Percentiles rank a stretch among this genome's conserved stretches.
Conservation (phyloP, 1,284 basidiomycete species). For the Xanthoconium separans region DNA sequence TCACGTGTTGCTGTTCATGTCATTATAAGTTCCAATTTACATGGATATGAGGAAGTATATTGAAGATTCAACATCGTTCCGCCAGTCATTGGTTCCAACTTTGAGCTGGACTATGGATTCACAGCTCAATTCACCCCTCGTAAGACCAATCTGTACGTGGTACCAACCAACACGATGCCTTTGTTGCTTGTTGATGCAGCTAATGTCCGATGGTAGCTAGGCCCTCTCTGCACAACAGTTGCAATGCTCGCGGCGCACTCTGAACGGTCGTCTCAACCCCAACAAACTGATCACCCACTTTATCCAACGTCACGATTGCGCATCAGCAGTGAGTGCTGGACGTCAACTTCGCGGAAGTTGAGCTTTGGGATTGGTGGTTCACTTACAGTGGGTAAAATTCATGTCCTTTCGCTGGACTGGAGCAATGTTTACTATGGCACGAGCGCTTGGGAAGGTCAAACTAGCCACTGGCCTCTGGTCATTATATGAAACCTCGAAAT, state of each 20-base stretch:
- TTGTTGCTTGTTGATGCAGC: background rate
- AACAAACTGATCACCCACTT: background rate
- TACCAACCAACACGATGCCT: background rate
- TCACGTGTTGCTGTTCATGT: conserved; percentile 17
- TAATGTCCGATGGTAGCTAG: background rate
- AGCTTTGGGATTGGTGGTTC: too few species aligned
- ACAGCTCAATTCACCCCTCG: background rate
- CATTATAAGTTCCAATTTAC: conserved; percentile 17
- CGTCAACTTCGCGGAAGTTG: too few species aligned
- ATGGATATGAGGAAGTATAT: conserved; percentile 3
- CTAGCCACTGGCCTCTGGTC: background rate
- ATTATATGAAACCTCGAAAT: background rate
- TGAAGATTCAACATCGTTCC: background rate
- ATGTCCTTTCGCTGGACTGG: background rate
- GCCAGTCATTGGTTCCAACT: background rate
- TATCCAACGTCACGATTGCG: background rate
- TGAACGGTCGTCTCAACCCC: background rate
- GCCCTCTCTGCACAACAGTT: conserved; percentile 1
- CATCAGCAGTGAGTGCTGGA: conserved; percentile 2
- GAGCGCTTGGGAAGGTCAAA: background rate
- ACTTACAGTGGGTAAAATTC: too few species aligned
- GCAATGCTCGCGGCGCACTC: background rate
- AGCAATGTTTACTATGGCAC: background rate
- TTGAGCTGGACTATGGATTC: background rate
- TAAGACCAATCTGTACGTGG: conserved; percentile 9